Base-by-base conservation (phyloP, 352 stramenopile genomes). In the Globisporangium nodosum region DNA sequence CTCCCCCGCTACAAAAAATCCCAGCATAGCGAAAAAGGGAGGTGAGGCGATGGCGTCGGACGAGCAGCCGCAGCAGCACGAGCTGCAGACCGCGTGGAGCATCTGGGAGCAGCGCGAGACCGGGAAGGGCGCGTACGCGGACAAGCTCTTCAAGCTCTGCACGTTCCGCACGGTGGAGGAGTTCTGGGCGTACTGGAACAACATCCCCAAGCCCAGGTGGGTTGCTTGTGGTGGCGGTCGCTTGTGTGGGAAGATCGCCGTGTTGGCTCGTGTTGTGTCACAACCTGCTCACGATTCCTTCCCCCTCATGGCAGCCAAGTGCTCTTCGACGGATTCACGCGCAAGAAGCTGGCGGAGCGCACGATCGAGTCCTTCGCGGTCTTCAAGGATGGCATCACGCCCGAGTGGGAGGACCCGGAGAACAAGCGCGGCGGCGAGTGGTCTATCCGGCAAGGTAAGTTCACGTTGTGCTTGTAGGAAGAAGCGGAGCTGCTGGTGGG, bases 321-420 rank as follows among this genome's bases (percentile, higher is more conserved):
- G 60, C 69, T 94, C 24, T 90, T 90, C 57, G 84, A 94, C 56
- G 84, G 84, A 39, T 89, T 89, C 56, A 85, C 73, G 45, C 78
- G 81, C 49, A 98, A 97, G 74, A 92, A 95, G 68, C 88, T 98
- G 47, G 74, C 80, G n/a, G 81, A 94, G 58, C 91, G 92, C 52
- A 88, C 87, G 35, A 85, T 99, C 56, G 92, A 98, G 70, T 95
- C 95, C 57, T 98, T 98, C 59, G 91, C 84, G 20, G 75, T 97
- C 35, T 97, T 97, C 72, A 95, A 94, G 59, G 84, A 94, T 18
- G 89, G 89, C 46, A 95, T 97, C 62, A 69, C 76, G 30, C 90
- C 90, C 24, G 78, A 96, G 65, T 97, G 89, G 88, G 89, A 97
- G 64, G 89, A 96, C 65, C 78, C 78, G 4, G 78, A 87, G 61